Evolutionary conservation across 352 stramenopile genomes (phyloP), one percentile per base, ranked within the genome.

Genomic region (Phytophthora multivora): DNA sequence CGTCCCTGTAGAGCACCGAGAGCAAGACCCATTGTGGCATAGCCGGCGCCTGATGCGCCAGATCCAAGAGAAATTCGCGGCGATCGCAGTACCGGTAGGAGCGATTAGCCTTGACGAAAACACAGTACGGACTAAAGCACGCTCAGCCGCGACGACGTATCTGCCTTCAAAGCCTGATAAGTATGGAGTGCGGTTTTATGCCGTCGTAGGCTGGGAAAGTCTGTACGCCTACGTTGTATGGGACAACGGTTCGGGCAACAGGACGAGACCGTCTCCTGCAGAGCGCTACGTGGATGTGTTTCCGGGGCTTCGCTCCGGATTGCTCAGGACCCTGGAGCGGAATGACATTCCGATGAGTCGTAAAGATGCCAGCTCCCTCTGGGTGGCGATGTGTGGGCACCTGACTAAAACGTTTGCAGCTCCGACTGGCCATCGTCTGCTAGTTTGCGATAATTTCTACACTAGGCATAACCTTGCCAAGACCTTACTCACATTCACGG

Each of bases 361-460:
- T 5, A 38, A 43, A 38, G 41, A 47, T 48, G 33, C 42, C 4
- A 53, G 42, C 6, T 30, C 53, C 0, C 30, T 53, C 12, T 42
- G 42, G 42, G 31, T 61, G 0, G 33, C 42, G 4, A 52, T 61
- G 53, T 48, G 30, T 16, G 33, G 53, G 1, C 53, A 61, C 9
- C 4, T 41, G 0, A 48, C 42, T 7, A 46, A 48, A 1, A 39
- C 25, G 10, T 52, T 41, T 23, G 2, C 21, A 13, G 19, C 41
- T 15, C 33, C 42, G 15, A 53, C 3, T 33, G 5, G 2, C 4
- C 42, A 33, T 6, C 31, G 42, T 19, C 31, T 49, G 7, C 15
- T 61, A 12, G 31, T 48, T 6, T 52, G 53, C 31, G 53, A 49
- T 48, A 53, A 48, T 31, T 61, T 61, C 12, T 61, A 61, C 15